phyloP scores from a whole-genome alignment of 331 rosid species.

The Pyracantha coccinea region DNA sequence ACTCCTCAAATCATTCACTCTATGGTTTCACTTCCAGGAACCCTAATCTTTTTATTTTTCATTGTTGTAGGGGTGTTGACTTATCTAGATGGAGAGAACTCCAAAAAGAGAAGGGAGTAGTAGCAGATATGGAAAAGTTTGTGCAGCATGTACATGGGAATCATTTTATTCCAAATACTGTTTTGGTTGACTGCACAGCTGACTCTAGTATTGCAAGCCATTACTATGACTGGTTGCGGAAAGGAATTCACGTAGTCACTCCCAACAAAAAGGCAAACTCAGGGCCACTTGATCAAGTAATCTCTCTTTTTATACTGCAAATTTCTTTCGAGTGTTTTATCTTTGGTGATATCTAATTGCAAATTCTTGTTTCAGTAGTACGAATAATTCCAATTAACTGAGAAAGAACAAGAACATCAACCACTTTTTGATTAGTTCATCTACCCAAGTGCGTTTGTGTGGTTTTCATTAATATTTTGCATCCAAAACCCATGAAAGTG shows the following conservation, averaged over 20 bases:
- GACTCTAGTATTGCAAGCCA: constrained; percentile 63
- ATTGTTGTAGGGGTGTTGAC: constrained; percentile 58
- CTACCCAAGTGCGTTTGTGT: not conserved
- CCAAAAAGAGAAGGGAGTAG: constrained; percentile 48
- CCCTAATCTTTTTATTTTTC: constrained; percentile 7
- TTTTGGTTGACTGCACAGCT: constrained; percentile 88
- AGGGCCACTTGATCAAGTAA: constrained; percentile 92
- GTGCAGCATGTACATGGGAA: constrained; percentile 69
- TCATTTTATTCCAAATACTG: constrained; percentile 89
- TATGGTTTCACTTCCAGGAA: not conserved
- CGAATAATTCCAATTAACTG: not conserved
- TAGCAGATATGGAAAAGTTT: constrained; percentile 59
- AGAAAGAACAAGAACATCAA: not conserved
- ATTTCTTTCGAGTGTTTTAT: not conserved
- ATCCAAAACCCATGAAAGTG: not conserved
- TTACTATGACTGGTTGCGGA: constrained; percentile 78
- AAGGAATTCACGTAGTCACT: constrained; percentile 86
- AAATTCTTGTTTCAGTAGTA: not conserved
- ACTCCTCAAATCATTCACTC: not conserved
- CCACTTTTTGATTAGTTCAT: not conserved
- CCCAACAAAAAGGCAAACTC: constrained; percentile 94
- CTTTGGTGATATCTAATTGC: not conserved
- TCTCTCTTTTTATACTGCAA: not conserved
- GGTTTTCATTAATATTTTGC: not conserved
- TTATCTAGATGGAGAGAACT: constrained; percentile 75